Evolutionary conservation across 768 basidiomycete species (phyloP), one percentile per base, ranked within the genome.

Genomic region (Rhizopogon sp.): DNA sequence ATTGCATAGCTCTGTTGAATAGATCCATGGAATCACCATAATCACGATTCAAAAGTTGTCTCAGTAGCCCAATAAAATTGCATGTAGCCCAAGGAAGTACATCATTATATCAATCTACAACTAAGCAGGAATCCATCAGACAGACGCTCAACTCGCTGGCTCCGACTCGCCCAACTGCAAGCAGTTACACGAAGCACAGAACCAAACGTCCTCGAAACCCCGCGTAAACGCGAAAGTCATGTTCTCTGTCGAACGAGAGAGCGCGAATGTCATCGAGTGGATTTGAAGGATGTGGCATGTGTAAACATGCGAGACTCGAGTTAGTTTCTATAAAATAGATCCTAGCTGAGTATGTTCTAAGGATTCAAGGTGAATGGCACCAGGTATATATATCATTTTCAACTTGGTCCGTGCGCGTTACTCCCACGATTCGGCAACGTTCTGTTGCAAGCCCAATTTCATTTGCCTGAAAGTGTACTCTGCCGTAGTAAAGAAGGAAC

Each of bases 291-390:
- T 79, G 79, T 67, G 82, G 82, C 83, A 85, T 82, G 81, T 78
- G 75, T 84, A 83, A 82, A 84, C 81, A 83, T 85, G 83, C 84
- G 79, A 83, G 81, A 85, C 82, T 82, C 82, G 81, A 71, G 83
- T 84, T 80, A 83, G 82, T 82, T 81, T 80, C 83, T 85, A 82
- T 84, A 83, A 66, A 84, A 85, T 80, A 85, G 83, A 85, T 84
- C 83, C 83, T 85, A 81, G 79, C 81, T 81, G 83, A 84, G 83
- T 85, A 84, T 84, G 82, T 83, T 84, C 83, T 85, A 60, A 74
- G 65, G 81, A 74, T 67, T 64, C 62, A 62, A 13, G 0, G 20
- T 52, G 54, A 43, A 14, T 33, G 35, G 1, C 1, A 10, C 37
- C 0, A 45, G 39, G 61, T 45, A 58, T 79, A 69, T 78, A 73